Conservation (phyloP, 2,329 filamentous ascomycete genomes). For the Botryosphaeria agaves region DNA sequence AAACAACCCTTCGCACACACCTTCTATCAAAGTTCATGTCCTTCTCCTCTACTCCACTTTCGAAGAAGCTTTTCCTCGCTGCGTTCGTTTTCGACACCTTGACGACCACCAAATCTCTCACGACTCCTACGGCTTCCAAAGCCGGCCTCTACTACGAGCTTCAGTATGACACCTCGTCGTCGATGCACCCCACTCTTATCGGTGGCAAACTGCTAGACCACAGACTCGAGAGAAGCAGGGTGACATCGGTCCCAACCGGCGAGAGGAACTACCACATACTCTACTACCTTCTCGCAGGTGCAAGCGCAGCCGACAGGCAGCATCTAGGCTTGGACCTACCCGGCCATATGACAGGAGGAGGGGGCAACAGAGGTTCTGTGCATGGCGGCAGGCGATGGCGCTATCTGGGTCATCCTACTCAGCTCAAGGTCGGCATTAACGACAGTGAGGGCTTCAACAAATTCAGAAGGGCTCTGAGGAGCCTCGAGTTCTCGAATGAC, state of each 20-base stretch:
- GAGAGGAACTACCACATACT: constrained; percentile 93
- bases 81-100: constrained; percentile 92
- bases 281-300: constrained; percentile 89
- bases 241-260: constrained; percentile 81
- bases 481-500: constrained; percentile 79
- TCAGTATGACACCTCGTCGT: constrained; percentile 83
- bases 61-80: constrained; percentile 80
- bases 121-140: constrained; percentile 89
- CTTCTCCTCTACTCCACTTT: constrained; percentile 83
- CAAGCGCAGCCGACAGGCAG: constrained; percentile 73
- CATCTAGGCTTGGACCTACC: constrained; percentile 53
- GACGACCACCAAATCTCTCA: constrained; percentile 92
- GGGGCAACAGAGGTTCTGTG: constrained; percentile 36
- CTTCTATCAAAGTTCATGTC: constrained; percentile 70
- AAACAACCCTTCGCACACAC: constrained; percentile 86
- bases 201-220: constrained; percentile 93
- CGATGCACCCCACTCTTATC: constrained; percentile 70
- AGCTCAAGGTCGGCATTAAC: constrained; percentile 93
- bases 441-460: constrained; percentile 91
- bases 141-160: constrained; percentile 90
- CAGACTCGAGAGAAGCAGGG: constrained; percentile 76
- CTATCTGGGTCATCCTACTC: constrained; percentile 88
- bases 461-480: constrained; percentile 89
- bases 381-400: constrained; percentile 71
- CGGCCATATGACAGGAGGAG: constrained; percentile 34